Evolutionary conservation across 2,329 filamentous ascomycete genomes (phyloP).

Genomic region (Claviceps monticola): DNA sequence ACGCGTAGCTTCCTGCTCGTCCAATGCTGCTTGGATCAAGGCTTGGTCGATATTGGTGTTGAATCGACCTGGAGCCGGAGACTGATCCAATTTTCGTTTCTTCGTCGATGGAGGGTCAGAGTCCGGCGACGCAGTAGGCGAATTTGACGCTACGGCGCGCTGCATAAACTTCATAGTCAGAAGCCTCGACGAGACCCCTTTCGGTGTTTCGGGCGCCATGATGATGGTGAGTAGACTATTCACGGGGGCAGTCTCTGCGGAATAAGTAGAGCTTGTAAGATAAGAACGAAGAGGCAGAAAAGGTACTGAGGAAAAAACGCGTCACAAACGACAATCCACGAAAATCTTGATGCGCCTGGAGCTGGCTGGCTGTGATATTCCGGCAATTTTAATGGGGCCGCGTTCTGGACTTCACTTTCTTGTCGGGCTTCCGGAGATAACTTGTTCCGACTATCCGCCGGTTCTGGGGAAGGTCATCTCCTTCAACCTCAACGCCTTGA

Average conservation of each 20-base stretch:
- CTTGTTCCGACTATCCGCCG: slow-evolving; percentile 5
- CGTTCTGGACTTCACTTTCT: not conserved
- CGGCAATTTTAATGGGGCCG: not conserved
- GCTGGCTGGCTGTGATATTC: not conserved
- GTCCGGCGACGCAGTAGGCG: slow-evolving; percentile 29
- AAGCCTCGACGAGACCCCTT: slow-evolving; percentile 72
- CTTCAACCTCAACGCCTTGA: not conserved
- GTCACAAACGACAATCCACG: not conserved
- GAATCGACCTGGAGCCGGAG: slow-evolving; percentile 22
- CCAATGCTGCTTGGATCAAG: slow-evolving; percentile 48
- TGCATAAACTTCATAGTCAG: slow-evolving; percentile 98
- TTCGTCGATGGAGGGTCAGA: slow-evolving; percentile 44
- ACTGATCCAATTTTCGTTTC: slow-evolving; percentile 39
- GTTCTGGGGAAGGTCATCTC: not conserved
- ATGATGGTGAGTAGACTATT: not conserved
- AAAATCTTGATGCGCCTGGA: not conserved
- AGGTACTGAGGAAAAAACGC: not conserved
- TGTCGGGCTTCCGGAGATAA: slow-evolving; percentile 1
- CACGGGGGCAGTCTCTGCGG: too few relatives aligned
- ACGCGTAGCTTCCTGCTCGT: slow-evolving; percentile 52
- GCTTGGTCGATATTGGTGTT: slow-evolving; percentile 37
- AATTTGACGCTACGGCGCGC: slow-evolving; percentile 54
- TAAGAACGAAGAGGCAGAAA: not conserved
- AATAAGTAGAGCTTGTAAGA: too few relatives aligned
- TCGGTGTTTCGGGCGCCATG: slow-evolving; percentile 40